These are phyloP conservation scores for Solanum hybrid DNA, from an alignment of 305 asterid species.

Conservation along the genomic window DNA sequence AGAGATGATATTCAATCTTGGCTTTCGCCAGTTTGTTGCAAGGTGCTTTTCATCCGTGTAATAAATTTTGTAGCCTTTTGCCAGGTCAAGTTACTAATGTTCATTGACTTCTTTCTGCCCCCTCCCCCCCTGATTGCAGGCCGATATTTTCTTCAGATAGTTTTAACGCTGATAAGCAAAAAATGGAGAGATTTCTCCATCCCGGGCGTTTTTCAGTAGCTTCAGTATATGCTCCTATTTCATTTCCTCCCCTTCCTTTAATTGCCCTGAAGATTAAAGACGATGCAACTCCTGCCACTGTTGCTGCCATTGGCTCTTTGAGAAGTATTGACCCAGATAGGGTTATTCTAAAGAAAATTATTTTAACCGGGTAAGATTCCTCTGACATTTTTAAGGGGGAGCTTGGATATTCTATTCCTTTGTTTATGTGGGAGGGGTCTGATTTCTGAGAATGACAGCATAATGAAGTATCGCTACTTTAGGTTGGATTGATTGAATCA, in stretches of 20 bases:
- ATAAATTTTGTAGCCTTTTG: not conserved
- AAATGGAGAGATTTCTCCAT: constrained; percentile 98
- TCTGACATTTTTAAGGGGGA: not conserved
- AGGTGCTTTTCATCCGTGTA: constrained; percentile 30
- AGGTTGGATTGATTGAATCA: not conserved
- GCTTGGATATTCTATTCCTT: not conserved
- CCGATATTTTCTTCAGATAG: constrained; percentile 77
- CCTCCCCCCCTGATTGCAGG: constrained; percentile 33
- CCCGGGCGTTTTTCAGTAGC: constrained; percentile 79
- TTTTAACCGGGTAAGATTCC: constrained; percentile 71
- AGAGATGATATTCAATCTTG: constrained; percentile 84
- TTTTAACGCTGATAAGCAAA: constrained; percentile 68
- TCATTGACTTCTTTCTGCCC: not conserved
- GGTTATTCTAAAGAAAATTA: constrained; percentile 78
- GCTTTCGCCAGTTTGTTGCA: constrained; percentile 79
- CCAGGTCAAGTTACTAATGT: not conserved
- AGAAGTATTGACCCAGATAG: constrained; percentile 75
- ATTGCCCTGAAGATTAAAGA: constrained; percentile 64
- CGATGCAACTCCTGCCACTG: constrained; percentile 38
- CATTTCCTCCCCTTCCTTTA: constrained; percentile 67
- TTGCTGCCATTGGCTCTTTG: constrained; percentile 86
- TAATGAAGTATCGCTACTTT: not conserved
- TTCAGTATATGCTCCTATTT: constrained; percentile 80
- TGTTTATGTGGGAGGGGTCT: not conserved
- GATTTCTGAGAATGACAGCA: not conserved